phyloP scores from a whole-genome alignment of 2,329 filamentous ascomycete species.

The Microcyclospora pomicola region DNA sequence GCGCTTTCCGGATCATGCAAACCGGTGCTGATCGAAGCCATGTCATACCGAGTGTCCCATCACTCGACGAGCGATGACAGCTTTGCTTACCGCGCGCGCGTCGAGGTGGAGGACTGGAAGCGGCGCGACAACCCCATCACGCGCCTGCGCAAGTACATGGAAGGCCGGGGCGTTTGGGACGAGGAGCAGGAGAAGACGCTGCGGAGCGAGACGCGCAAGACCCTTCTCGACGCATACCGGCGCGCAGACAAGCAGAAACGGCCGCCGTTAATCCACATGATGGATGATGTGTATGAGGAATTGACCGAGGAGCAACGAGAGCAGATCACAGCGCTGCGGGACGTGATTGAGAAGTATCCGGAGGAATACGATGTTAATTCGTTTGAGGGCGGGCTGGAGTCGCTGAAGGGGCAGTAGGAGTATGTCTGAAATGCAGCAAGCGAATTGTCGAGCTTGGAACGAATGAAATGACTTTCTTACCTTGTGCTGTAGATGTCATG shows the following conservation, averaged over 20 bases:
- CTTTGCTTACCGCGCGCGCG: conserved; percentile 83
- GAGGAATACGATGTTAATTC: conserved; percentile 76
- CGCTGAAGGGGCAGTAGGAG: conserved; percentile 31
- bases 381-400: conserved; percentile 60
- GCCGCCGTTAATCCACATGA: conserved; percentile 56
- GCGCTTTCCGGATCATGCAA: conserved; percentile 69
- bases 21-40: conserved; percentile 81
- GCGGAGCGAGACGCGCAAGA: conserved; percentile 51
- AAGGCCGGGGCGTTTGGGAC: conserved; percentile 69
- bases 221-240: conserved; percentile 70
- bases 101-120: conserved; percentile 95
- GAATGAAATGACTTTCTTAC: background rate
- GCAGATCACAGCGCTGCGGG: conserved; percentile 64
- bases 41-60: conserved; percentile 96
- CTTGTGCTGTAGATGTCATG: no score
- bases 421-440: background rate
- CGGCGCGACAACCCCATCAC: conserved; percentile 78
- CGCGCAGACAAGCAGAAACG: conserved; percentile 73
- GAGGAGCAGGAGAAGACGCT: conserved; percentile 67
- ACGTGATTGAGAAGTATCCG: conserved; percentile 73
- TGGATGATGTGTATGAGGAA: conserved; percentile 81
- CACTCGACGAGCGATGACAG: conserved; percentile 96
- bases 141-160: conserved; percentile 78
- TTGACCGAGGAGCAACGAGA: conserved; percentile 64
- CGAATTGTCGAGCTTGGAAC: background rate